Evolutionary conservation across 352 stramenopile genomes (phyloP).

Genomic region (Pythium aristosporum): DNA sequence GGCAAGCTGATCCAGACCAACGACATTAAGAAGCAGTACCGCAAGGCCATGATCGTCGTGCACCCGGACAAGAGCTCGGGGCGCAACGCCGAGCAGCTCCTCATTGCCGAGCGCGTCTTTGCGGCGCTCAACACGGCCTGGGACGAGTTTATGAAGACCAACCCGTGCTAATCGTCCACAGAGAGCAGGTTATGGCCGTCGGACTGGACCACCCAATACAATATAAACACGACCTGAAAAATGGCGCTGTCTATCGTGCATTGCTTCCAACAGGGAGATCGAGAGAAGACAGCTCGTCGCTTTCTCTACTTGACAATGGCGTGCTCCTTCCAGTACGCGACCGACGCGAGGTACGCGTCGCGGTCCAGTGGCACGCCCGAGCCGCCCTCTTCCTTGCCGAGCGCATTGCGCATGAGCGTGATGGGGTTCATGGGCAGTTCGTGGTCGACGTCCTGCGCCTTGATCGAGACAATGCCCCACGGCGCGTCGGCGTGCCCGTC

Average conservation of each 20-base stretch:
- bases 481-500: constrained; percentile 62
- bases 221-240: no score
- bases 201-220: neutral
- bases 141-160: constrained; percentile 83
- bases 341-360: constrained; percentile 78
- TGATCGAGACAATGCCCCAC: constrained; percentile 96
- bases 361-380: constrained; percentile 82
- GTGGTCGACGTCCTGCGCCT: constrained; percentile 94
- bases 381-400: constrained; percentile 94
- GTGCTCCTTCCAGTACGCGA: constrained; percentile 87
- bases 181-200: no score
- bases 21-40: constrained; percentile 91
- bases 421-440: constrained; percentile 99
- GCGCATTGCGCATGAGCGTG: constrained; percentile 97
- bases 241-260: neutral
- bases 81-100: constrained; percentile 81
- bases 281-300: no score
- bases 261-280: no score
- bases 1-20: constrained; percentile 89
- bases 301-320: constrained; percentile 72
- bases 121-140: constrained; percentile 89
- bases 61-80: constrained; percentile 89
- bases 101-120: constrained; percentile 91
- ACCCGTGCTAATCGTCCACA: constrained; percentile 42
- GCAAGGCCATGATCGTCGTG: constrained; percentile 92